Conservation (phyloP, 495 filamentous ascomycete species). For the Pseudoneurospora amorphoporcata region DNA sequence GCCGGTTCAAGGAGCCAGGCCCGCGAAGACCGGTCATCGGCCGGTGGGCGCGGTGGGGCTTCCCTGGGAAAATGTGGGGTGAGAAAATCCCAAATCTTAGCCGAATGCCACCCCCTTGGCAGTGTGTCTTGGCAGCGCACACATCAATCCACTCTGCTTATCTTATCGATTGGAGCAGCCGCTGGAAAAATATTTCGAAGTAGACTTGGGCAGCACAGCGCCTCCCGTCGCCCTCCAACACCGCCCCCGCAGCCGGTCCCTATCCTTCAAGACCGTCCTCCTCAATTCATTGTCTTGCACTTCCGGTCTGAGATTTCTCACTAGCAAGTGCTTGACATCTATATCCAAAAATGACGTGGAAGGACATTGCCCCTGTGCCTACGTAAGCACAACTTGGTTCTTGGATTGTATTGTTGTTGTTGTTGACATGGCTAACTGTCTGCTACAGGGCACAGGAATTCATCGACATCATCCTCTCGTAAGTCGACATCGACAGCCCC, state of each 20-base stretch:
- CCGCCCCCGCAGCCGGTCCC: background rate
- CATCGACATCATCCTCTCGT: constrained; percentile 79
- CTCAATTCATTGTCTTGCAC: background rate
- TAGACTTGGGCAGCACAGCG: background rate
- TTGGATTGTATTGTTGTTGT: background rate
- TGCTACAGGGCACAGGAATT: constrained; percentile 57
- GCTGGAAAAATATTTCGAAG: constrained; percentile 23
- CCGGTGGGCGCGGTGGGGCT: background rate
- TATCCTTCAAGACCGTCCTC: background rate
- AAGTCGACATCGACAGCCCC: constrained; percentile 3
- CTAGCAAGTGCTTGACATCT: background rate
- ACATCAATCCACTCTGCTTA: constrained; percentile 5
- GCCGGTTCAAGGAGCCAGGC: background rate
- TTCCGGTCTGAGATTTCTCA: constrained; percentile 6
- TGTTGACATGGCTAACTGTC: constrained; percentile 2
- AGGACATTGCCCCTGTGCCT: constrained; percentile 77
- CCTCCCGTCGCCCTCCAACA: background rate
- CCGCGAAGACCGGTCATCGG: background rate
- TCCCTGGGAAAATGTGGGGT: background rate
- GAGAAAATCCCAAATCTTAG: background rate
- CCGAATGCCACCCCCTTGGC: background rate
- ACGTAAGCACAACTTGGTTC: constrained; percentile 40
- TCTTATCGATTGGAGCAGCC: constrained; percentile 19
- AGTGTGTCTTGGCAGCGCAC: background rate
- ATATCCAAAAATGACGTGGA: constrained; percentile 37